Evolutionary conservation across 306 rosid species (phyloP), one percentile per base, ranked within the genome.

Genomic region (Phaseolus lunatus): DNA sequence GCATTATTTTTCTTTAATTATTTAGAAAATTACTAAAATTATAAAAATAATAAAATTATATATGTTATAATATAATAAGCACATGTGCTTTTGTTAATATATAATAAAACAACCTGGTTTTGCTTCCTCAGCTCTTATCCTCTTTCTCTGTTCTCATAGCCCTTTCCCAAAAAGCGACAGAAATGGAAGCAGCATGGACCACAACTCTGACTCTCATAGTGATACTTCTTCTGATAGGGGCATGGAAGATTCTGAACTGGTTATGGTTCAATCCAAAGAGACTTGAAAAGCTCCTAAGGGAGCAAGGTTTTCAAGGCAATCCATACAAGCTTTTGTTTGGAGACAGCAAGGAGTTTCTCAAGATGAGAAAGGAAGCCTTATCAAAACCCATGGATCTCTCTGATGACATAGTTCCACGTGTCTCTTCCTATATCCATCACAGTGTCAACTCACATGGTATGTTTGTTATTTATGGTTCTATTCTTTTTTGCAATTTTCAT

Each of bases 251-350:
- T 61, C 29, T 87, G 57, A 81, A 71, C 5, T 70, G 69, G 90
- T 23, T 87, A 3, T 91, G 96, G 93, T 11, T 90, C 5, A 80
- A 16, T 54, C 96, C 96, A 0, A 90, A 82, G 75, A 82, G 39
- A 59, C 58, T 89, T 0, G 96, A 91, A 61, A 82, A 48, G 58
- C 16, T 43, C 1, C 75, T 89, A 9, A 84, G 89, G 73, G 58
- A 82, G 8, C 89, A 89, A 83, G 89, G 93, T 3, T 54, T 87
- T 24, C 3, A 33, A 0, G 93, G 88, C 2, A 88, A 85, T 31
- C 62, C 91, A 4, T 91, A 89, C 29, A 75, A 69, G 27, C 0
- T 89, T 37, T 58, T 78, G 2, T 2, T 50, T 70, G 84, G 84
- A 0, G 84, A 80, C 43, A 6, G 11, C 0, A 27, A 19, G 6